Evolutionary conservation across 1,139 yeast genomes (phyloP), one percentile per base, ranked within the genome.

Genomic region (Saccharomyces hybrid): DNA sequence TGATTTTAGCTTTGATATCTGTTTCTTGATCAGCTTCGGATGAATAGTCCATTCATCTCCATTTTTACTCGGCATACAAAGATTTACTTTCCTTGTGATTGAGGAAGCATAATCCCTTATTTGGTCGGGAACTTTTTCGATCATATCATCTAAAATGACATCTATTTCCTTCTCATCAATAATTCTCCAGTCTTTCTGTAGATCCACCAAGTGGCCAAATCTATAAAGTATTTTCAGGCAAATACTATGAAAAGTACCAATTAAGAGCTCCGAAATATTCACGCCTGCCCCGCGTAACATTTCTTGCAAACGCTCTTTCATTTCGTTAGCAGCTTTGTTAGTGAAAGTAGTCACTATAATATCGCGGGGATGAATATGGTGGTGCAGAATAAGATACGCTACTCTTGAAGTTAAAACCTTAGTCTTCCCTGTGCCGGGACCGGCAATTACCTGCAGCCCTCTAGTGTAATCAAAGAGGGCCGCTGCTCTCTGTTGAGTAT

Each of bases 381-480:
- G 78, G 9, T 77, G 70, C 1, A 81, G 60, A 26, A 88, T 63
- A 41, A 90, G 73, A 65, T 83, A 80, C 0, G 95, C 95, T 7
- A 89, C 95, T 49, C 96, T 75, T 1, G 90, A 77, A 0, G 88
- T 83, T 48, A 91, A 72, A 2, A 91, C 91, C 64, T 84, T 87
- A 2, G 97, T 90, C 68, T 90, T 87, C 4, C 91, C 91, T 2
- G 84, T 86, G 2, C 98, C 97, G 0, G 97, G 97, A 0, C 97
- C 97, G 0, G 97, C 97, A 34, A 90, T 77, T 29, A 91, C 82
- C 66, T 88, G 96, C 46, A 89, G 73, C 28, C 82, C 81, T 23
- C 72, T 64, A 1, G 74, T 63, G 0, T 85, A 79, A 3, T 83
- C 75, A 1, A 60, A 69, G 14, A 78, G 74, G 1, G 84, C 91